A percentile compares a stretch with the other conserved stretches of the same genome.
phyloP scores from a whole-genome alignment of 2,329 filamentous ascomycete species.

The Bisporella sp. region DNA sequence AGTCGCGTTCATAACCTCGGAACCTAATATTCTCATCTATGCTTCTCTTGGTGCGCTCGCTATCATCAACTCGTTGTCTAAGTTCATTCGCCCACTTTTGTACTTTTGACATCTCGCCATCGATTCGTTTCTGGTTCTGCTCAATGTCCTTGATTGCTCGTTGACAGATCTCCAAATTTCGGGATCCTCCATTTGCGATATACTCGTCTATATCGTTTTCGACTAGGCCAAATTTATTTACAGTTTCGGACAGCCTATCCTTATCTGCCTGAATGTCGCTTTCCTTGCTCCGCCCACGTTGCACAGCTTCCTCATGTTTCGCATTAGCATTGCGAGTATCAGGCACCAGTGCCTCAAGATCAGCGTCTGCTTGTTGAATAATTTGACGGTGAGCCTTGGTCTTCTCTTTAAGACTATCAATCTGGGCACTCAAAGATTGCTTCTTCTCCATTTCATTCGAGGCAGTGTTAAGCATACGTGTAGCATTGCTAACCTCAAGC shows the following conservation, averaged over 20 bases:
- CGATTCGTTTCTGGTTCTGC: slow-evolving; percentile 54
- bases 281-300: slow-evolving; percentile 65
- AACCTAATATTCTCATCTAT: slow-evolving; percentile 87
- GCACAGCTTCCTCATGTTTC: slow-evolving; percentile 69
- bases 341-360: slow-evolving; percentile 68
- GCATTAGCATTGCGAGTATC: slow-evolving; percentile 69
- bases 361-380: slow-evolving; percentile 63
- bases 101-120: slow-evolving; percentile 61
- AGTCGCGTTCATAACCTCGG: slow-evolving; percentile 63
- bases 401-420: slow-evolving; percentile 65
- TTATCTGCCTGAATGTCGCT: slow-evolving; percentile 64
- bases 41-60: slow-evolving; percentile 75
- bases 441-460: slow-evolving; percentile 78
- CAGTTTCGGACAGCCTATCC: slow-evolving; percentile 63
- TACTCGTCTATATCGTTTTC: slow-evolving; percentile 77
- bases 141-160: slow-evolving; percentile 63
- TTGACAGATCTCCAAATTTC: slow-evolving; percentile 62
- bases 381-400: slow-evolving; percentile 61
- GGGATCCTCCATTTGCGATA: slow-evolving; percentile 64
- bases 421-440: slow-evolving; percentile 58
- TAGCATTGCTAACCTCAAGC: slow-evolving; percentile 68
- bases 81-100: slow-evolving; percentile 69
- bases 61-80: slow-evolving; percentile 69
- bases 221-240: slow-evolving; percentile 69
- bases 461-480: slow-evolving; percentile 63